A percentile compares a stretch with the other conserved stretches of the same genome.
Evolutionary conservation across 306 rosid genomes (phyloP).

Genomic region (Cicer cuneatum): DNA sequence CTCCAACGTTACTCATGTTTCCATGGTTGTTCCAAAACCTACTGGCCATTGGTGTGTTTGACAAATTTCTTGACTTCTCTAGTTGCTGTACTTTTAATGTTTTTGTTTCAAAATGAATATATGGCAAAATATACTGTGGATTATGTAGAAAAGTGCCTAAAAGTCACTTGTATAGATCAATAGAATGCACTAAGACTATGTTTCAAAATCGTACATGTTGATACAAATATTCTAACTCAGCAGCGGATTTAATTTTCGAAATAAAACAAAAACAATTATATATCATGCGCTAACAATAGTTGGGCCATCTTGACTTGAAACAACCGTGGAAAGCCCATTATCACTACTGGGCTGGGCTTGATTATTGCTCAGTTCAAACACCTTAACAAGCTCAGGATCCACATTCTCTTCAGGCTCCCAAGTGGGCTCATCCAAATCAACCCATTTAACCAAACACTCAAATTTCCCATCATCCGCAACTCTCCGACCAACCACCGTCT

Average conservation of each 20-base stretch:
- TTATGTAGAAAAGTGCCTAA: too few relatives aligned
- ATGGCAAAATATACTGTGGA: too few relatives aligned
- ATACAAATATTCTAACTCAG: too few relatives aligned
- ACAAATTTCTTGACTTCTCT: too few relatives aligned
- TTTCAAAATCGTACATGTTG: too few relatives aligned
- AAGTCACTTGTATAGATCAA: too few relatives aligned
- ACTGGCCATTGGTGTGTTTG: too few relatives aligned
- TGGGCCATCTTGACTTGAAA: conserved; percentile 39
- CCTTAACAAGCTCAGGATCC: conserved; percentile 61
- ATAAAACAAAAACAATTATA: background rate
- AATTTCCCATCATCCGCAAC: conserved; percentile 66
- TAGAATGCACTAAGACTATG: too few relatives aligned
- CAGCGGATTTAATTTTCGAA: background rate
- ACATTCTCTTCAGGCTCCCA: conserved; percentile 94
- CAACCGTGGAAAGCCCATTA: conserved; percentile 1
- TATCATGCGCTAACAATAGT: background rate
- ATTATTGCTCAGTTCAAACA: conserved; percentile 47
- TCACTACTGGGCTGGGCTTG: conserved; percentile 38
- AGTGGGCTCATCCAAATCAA: conserved; percentile 77
- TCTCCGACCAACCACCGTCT: conserved; percentile 70
- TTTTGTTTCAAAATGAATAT: too few relatives aligned
- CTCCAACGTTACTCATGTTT: too few relatives aligned
- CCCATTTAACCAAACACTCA: conserved; percentile 84
- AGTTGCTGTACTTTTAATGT: too few relatives aligned
- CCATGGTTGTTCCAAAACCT: too few relatives aligned